Base-by-base conservation (phyloP, 2,329 filamentous ascomycete genomes). In the Colletotrichum abscissum region DNA sequence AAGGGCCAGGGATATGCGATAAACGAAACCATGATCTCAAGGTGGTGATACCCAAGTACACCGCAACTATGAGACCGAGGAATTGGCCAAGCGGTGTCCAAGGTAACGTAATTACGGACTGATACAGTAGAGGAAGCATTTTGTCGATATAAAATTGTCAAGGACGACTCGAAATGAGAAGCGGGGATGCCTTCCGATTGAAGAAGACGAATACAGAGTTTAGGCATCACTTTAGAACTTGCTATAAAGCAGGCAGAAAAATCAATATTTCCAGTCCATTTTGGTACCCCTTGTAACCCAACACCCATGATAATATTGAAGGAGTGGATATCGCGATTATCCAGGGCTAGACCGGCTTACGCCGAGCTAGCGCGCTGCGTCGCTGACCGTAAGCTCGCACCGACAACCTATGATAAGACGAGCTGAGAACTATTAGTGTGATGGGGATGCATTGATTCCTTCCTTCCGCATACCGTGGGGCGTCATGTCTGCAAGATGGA, bases 1-100 rank as follows among this genome's bases (percentile, higher is more conserved):
- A 52, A 2, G 69, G 69, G 46, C 69, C 69, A 16, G 69, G 69
- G 1, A 72, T 5, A 22, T 72, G 69, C 46, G 33, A 24, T 5
- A 72, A 24, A 19, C 65, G 69, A 57, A 12, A 35, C 49, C 65
- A 72, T 63, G 65, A 72, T n/a, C 24, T 35, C 8, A 63, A 14
- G 2, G 49, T 68, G 4, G 49, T 16, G n/a, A 35, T n/a, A 5
- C 56, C 16, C 1, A 72, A 33, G 56, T 71, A 71, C 4, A 30
- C n/a, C 4, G 38, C 30, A 16, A 14, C 28, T n/a, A 35, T n/a
- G 22, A 64, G 4, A 16, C 38, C 65, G 19, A 46, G 42, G 26
- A 55, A 11, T 3, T 52, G 55, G 16, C 22, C 14, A 6, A 67
- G 1, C 8, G 26, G 16, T 28, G 16, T 35, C 38, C 12, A 38